These are phyloP conservation scores for Melastoma malabathricum DNA, from an alignment of 345 rosid genomes.

Conservation along the genomic window DNA sequence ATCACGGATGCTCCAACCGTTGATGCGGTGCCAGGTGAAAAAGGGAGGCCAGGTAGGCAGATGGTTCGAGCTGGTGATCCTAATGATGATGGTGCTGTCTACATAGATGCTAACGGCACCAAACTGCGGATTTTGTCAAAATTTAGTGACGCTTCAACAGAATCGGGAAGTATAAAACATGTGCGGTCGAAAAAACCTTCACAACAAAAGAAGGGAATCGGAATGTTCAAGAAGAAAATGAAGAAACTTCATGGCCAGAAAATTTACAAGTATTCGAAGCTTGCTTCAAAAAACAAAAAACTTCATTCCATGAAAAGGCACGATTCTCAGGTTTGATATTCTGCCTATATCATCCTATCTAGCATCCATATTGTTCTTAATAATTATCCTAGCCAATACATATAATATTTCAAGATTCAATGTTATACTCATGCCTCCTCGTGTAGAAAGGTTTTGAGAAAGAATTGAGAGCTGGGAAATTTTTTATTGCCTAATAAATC, in stretches of 20 bases:
- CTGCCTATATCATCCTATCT: slow-evolving; percentile 9
- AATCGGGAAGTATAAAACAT: slow-evolving; percentile 16
- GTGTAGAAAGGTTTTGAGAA: no score
- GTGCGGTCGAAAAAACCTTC: slow-evolving; percentile 23
- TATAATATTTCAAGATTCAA: no score
- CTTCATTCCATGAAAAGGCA: slow-evolving; percentile 24
- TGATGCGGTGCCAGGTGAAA: slow-evolving; percentile 23
- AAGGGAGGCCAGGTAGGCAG: slow-evolving; percentile 19
- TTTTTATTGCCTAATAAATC: no score
- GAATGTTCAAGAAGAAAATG: slow-evolving; percentile 32
- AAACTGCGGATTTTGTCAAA: slow-evolving; percentile 78
- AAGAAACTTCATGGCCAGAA: slow-evolving; percentile 31
- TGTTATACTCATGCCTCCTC: no score
- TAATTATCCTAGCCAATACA: no score
- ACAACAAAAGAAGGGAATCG: slow-evolving; percentile 29
- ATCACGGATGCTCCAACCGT: slow-evolving; percentile 30
- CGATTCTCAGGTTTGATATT: slow-evolving; percentile 38
- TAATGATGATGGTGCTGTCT: slow-evolving; percentile 68
- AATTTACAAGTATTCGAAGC: slow-evolving; percentile 38
- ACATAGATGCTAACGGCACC: slow-evolving; percentile 76
- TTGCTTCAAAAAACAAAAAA: slow-evolving; percentile 39
- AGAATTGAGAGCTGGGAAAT: no score
- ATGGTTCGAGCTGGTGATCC: slow-evolving; percentile 39
- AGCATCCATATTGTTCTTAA: background rate
- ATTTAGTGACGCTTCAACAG: slow-evolving; percentile 21